Evolutionary conservation across 371 early-diverging fungal species (phyloP).

Genomic region (Funneliformis caledonium): DNA sequence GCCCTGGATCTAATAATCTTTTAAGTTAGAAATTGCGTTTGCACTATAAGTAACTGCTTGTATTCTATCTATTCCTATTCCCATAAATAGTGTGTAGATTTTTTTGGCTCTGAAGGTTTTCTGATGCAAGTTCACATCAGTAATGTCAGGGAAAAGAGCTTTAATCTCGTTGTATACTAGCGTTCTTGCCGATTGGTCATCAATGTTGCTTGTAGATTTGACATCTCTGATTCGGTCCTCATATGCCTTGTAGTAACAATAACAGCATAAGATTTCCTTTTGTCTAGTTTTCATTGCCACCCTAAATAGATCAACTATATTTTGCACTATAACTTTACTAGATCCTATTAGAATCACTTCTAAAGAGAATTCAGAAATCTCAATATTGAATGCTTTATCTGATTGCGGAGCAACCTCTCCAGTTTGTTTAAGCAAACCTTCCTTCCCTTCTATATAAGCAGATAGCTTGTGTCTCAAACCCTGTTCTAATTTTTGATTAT

Average conservation of each 20-base stretch:
- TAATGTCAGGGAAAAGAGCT: no score
- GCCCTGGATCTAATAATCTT: conserved; percentile 6
- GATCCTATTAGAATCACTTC: no score
- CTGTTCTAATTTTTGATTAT: neutral
- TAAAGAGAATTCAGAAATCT: no score
- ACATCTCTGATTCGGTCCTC: no score
- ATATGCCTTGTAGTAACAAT: no score
- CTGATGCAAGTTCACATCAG: conserved; percentile 2
- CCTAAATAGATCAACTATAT: conserved; percentile 23
- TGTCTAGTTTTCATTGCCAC: conserved; percentile 25
- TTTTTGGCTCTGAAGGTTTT: conserved; percentile 38
- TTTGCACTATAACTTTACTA: no score
- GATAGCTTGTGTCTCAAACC: neutral
- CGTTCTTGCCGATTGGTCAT: no score
- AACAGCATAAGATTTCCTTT: neutral
- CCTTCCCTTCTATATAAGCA: no score
- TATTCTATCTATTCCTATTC: neutral
- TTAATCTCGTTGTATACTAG: no score
- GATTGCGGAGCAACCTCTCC: no score
- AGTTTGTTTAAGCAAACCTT: no score
- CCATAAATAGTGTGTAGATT: conserved; percentile 33
- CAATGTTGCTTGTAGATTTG: conserved; percentile 13
- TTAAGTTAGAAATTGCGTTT: conserved; percentile 1
- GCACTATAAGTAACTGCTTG: neutral
- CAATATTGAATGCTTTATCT: neutral